Evolutionary conservation across 805 yeast genomes (phyloP), one percentile per base, ranked within the genome.

Genomic region (Lachancea cidri): DNA sequence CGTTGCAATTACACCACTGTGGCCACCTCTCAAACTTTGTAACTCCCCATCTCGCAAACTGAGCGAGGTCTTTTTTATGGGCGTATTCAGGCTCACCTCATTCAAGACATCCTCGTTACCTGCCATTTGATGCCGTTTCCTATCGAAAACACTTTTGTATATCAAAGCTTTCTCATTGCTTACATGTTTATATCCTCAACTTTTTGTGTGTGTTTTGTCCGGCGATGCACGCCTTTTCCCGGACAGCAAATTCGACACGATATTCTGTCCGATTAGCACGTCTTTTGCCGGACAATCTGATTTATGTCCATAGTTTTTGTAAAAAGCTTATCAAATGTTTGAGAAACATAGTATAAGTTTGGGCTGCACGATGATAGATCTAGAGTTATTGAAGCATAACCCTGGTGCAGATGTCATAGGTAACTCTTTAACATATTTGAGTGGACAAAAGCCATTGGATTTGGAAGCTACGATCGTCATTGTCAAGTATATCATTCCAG

Each of bases 61-160:
- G n/a, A n/a, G n/a, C n/a, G n/a, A n/a, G n/a, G n/a, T n/a, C 18
- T 15, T 35, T 20, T 24, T 19, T n/a, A n/a, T 20, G 14, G 54
- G 52, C 7, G 53, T 48, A 37, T 56, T 56, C 39, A 51, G 35
- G 39, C 51, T 51, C 15, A 56, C 37, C 37, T 56, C 61, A 44
- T 42, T 48, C 36, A 57, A 41, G 24, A 57, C 57, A 18, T 52
- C 60, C 29, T 57, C 54, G 17, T 36, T 41, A 35, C 42, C 50
- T 11, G 49, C 42, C 58, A 54, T 56, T 3, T 15, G 42, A 22
- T 22, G 27, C 11, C 27, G 7, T 11, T 7, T 22, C 11, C 11
- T 22, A 22, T 22, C 27, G 7, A 11, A 22, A 22, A 11, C 27
- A 22, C 27, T 11, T n/a, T n/a, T 22, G 27, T 22, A 22, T 22